A percentile compares a stretch with the other conserved stretches of the same genome.
phyloP scores from a whole-genome alignment of 805 yeast species.

The Schwanniomyces polymorphus region DNA sequence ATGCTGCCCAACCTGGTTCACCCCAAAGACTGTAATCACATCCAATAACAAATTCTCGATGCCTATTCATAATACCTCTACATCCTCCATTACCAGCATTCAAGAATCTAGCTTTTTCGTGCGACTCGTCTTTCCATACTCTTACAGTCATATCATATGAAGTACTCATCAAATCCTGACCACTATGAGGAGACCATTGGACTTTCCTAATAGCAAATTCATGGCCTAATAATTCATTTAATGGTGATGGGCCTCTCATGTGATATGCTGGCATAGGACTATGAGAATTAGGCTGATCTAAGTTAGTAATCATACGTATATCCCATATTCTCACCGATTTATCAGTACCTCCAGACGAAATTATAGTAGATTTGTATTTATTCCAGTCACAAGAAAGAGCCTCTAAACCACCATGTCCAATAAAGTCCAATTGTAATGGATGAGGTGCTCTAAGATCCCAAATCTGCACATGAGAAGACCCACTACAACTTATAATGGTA shows the following conservation, averaged over 20 bases:
- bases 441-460: constrained; percentile 79
- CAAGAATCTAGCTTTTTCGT: constrained; percentile 51
- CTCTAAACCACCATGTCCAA: constrained; percentile 82
- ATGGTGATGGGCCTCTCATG: constrained; percentile 61
- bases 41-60: constrained; percentile 88
- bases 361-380: constrained; percentile 74
- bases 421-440: constrained; percentile 58
- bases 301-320: constrained; percentile 59
- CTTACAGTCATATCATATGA: constrained; percentile 93
- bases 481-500: constrained; percentile 67
- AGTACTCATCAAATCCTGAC: constrained; percentile 67
- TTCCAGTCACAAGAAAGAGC: constrained; percentile 84
- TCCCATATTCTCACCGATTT: constrained; percentile 87
- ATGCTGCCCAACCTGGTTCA: constrained; percentile 90
- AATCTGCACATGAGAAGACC: constrained; percentile 68
- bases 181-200: constrained; percentile 86
- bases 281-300: constrained; percentile 35
- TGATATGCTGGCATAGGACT: constrained; percentile 42
- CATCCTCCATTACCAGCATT: constrained; percentile 48
- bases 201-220: constrained; percentile 84
- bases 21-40: constrained; percentile 98
- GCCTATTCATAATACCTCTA: constrained; percentile 59
- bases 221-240: constrained; percentile 81
- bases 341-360: constrained; percentile 94
- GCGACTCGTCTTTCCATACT: constrained; percentile 78